Evolutionary conservation across 2,329 filamentous ascomycete species (phyloP).

Genomic region (Aspergillus pseudonomiae): DNA sequence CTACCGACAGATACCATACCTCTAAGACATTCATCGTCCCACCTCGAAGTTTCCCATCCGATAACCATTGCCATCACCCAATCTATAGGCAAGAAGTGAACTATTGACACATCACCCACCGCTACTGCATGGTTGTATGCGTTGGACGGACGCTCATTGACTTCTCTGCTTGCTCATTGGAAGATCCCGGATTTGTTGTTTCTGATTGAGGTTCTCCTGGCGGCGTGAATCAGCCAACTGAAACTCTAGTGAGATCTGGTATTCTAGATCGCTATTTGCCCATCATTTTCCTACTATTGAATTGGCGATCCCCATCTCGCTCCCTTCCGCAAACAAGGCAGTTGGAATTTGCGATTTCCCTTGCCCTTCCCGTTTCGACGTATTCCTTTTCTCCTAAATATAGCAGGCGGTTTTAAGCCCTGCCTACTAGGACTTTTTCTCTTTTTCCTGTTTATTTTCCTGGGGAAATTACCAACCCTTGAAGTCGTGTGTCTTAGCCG

Average conservation of each 20-base stretch:
- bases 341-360: conserved; percentile 4
- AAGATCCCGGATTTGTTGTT: neutral
- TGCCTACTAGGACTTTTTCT: conserved; percentile 13
- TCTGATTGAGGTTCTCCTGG: neutral
- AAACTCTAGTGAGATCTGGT: conserved; percentile 15
- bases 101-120: conserved; percentile 6
- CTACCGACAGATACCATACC: neutral
- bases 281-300: conserved; percentile 19
- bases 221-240: conserved; percentile 5
- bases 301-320: conserved; percentile 17
- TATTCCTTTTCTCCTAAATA: conserved; percentile 16
- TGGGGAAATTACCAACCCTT: conserved; percentile 1
- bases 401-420: conserved; percentile 18
- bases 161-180: neutral
- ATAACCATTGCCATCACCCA: conserved; percentile 1
- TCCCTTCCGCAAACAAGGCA: conserved; percentile 17
- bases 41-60: neutral
- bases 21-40: neutral
- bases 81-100: neutral
- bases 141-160: conserved; percentile 1
- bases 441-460: conserved; percentile 5
- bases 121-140: conserved; percentile 4
- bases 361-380: conserved; percentile 7
- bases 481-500: neutral
- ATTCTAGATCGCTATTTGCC: conserved; percentile 10